These are phyloP conservation scores for Lactarius trivialis DNA, from an alignment of 768 basidiomycete genomes.

Conservation along the genomic window DNA sequence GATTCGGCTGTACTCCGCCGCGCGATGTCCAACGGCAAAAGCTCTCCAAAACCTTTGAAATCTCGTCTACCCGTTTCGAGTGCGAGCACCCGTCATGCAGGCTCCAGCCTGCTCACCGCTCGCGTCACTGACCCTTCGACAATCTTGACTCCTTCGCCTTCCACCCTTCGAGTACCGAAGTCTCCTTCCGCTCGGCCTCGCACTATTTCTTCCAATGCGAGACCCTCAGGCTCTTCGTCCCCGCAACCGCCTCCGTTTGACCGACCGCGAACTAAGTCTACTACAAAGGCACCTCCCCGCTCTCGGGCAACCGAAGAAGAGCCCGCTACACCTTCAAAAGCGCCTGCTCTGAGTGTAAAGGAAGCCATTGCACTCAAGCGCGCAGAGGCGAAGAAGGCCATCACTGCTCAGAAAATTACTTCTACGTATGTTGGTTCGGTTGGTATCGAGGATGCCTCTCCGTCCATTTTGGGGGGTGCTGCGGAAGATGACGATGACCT, in stretches of 20 bases:
- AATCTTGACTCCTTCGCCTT: background rate
- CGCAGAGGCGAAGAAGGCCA: conserved; percentile 67
- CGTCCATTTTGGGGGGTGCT: conserved; percentile 24
- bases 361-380: conserved; percentile 76
- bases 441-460: conserved; percentile 45
- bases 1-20: too few species aligned
- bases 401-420: conserved; percentile 24
- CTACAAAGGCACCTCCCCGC: background rate
- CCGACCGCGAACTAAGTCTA: conserved; percentile 1
- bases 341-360: conserved; percentile 46
- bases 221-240: background rate
- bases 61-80: conserved; percentile 12
- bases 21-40: background rate
- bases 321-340: conserved; percentile 29
- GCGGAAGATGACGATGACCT: conserved; percentile 44
- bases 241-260: background rate
- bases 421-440: conserved; percentile 28
- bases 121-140: background rate
- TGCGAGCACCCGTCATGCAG: background rate
- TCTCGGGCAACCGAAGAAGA: conserved; percentile 3
- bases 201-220: conserved; percentile 4
- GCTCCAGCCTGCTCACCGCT: background rate
- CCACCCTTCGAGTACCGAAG: conserved; percentile 6
- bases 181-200: conserved; percentile 2
- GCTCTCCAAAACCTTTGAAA: conserved; percentile 1